These are phyloP conservation scores for Rusavskia elegans DNA, from an alignment of 495 filamentous ascomycete species.

Conservation along the genomic window DNA sequence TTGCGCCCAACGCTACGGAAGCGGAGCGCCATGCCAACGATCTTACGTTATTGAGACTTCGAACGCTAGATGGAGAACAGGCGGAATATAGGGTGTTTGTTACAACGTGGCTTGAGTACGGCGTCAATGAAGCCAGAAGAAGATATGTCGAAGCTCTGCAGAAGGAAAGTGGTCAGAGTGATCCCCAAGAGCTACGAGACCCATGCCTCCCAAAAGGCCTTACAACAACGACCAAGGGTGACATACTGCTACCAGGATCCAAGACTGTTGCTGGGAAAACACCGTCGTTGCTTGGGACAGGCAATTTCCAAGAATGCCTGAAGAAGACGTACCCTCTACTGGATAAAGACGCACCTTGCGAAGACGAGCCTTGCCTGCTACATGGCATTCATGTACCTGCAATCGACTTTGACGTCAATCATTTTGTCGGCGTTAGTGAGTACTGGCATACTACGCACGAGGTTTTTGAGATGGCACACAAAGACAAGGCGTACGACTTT, in stretches of 20 bases:
- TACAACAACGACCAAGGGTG: constrained; percentile 36
- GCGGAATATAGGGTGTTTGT: constrained; percentile 82
- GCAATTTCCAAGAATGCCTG: constrained; percentile 73
- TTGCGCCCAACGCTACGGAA: constrained; percentile 87
- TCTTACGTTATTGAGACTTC: constrained; percentile 67
- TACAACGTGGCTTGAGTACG: constrained; percentile 92
- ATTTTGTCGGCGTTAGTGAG: constrained; percentile 95
- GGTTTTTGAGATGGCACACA: constrained; percentile 67
- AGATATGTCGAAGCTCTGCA: constrained; percentile 62
- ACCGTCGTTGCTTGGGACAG: constrained; percentile 58
- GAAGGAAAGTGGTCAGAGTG: constrained; percentile 34
- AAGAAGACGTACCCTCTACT: constrained; percentile 69
- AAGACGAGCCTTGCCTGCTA: constrained; percentile 71
- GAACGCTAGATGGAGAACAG: constrained; percentile 59
- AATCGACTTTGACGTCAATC: constrained; percentile 95
- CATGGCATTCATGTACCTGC: constrained; percentile 83
- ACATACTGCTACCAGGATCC: constrained; percentile 21
- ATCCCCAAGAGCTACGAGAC: constrained; percentile 59
- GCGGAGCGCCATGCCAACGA: constrained; percentile 81
- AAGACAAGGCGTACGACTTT: constrained; percentile 81
- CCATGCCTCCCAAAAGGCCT: constrained; percentile 78
- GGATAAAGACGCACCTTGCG: constrained; percentile 75
- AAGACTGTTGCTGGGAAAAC: constrained; percentile 39
- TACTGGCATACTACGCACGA: constrained; percentile 99
- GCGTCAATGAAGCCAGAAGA: constrained; percentile 75